Base-by-base conservation (phyloP, 192 early-diverging fungal species). In the Radiomyces spectabilis region DNA sequence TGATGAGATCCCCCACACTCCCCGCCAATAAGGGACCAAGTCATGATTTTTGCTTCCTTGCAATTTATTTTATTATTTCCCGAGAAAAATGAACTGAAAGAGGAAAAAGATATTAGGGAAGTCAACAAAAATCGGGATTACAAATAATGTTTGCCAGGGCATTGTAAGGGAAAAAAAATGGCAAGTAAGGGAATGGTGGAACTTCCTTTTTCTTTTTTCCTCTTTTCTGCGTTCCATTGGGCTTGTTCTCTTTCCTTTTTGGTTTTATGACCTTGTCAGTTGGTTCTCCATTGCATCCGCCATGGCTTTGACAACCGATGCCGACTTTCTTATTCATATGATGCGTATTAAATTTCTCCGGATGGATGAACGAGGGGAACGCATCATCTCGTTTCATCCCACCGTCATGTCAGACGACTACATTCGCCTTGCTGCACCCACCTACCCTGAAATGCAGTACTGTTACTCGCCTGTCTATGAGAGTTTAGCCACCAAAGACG, bases 281-380 rank as follows among this genome's bases (percentile, higher is more conserved):
- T n/a, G n/a, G n/a, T n/a, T n/a, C n/a, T n/a, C n/a, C n/a, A n/a
- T n/a, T n/a, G n/a, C n/a, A n/a, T n/a, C n/a, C n/a, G n/a, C n/a
- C n/a, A 88, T 88, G 86, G 79, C 86, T 30, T 65, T 88, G 30
- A 65, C 83, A 18, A 79, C 78, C 34, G 86, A 88, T 73, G 77
- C 84, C 18, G 69, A 77, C 4, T 91, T 81, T 66, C 69, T 91
- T 21, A 78, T 91, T 51, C 85, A 91, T 61, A 78, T 81, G 59
- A 76, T 87, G 40, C 80, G 86, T n/a, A 73, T 90, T 9, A 78
- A 83, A 50, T 86, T 86, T 61, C 61, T 90, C 38, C 78, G 81
- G 16, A 66, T 86, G 12, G 85, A 85, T 60, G 88, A 90, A 63
- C 77, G 82, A 9, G 85, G 78, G 2, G 82, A 82, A 53, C 85